Evolutionary conservation across 306 rosid genomes (phyloP).

Genomic region (Carpinus fangiana): DNA sequence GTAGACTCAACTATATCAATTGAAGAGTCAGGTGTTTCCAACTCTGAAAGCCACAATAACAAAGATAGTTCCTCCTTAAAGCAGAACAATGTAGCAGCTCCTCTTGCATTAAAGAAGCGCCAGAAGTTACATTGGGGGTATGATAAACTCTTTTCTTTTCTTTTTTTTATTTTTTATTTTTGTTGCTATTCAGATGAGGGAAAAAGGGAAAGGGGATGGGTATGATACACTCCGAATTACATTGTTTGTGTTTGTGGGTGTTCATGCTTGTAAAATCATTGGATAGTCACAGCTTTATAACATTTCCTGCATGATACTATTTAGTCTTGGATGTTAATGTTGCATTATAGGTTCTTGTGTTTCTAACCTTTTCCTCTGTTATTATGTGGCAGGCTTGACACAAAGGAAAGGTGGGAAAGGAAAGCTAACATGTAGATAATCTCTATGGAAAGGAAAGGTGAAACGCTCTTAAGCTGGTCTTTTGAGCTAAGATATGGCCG

Average conservation of each 20-base stretch:
- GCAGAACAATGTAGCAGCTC: conserved; percentile 23
- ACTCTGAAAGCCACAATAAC: conserved; percentile 25
- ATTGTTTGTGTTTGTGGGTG: background rate
- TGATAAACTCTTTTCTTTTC: conserved; percentile 1
- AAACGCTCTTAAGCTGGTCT: conserved; percentile 10
- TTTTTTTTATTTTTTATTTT: too few species aligned
- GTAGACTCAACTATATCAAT: conserved; percentile 32
- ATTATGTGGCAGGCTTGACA: conserved; percentile 59
- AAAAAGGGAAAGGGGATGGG: conserved; percentile 34
- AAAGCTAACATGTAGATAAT: conserved; percentile 77
- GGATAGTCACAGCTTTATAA: background rate
- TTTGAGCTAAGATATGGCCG: background rate
- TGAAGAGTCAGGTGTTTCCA: conserved; percentile 24
- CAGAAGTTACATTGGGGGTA: conserved; percentile 87
- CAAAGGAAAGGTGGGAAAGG: conserved; percentile 88
- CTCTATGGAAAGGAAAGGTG: conserved; percentile 9
- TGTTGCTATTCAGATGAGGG: too few species aligned
- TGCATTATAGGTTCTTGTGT: background rate
- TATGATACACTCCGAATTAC: conserved; percentile 27
- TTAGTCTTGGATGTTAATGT: too few species aligned
- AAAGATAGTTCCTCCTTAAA: conserved; percentile 19
- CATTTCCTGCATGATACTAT: background rate
- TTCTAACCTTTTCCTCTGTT: conserved; percentile 3
- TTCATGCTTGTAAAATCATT: background rate
- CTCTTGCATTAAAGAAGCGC: conserved; percentile 41